Evolutionary conservation across 225 moss, liverwort and hornwort species (phyloP).

Genomic region (Pleurozium schreberi): DNA sequence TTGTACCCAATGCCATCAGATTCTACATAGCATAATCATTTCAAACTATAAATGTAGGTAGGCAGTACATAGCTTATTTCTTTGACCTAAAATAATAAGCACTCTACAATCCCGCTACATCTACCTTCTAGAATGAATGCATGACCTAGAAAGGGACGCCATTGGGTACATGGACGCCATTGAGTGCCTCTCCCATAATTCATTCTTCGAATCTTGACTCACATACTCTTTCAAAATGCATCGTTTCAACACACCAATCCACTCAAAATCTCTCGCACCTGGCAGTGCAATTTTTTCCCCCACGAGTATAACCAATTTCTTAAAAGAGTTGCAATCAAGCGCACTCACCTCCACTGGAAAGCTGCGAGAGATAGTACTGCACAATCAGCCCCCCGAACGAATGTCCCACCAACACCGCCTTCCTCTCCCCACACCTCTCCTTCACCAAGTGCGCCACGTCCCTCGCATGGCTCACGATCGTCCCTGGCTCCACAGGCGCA

Average conservation of each 20-base stretch:
- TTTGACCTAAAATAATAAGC: no score
- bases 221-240: no score
- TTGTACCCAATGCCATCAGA: no score
- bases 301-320: neutral
- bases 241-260: neutral
- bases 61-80: no score
- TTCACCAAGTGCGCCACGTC: conserved; percentile 63
- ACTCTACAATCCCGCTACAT: no score
- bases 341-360: neutral
- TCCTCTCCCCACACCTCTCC: conserved; percentile 3
- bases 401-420: conserved; percentile 73
- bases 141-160: no score
- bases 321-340: neutral
- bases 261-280: neutral
- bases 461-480: conserved; percentile 47
- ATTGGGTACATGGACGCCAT: no score
- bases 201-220: neutral
- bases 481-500: conserved; percentile 30
- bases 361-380: conserved; percentile 61
- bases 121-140: no score
- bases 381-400: conserved; percentile 85
- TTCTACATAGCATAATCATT: no score
- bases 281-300: neutral
- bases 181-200: no score
- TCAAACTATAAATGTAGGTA: no score